Evolutionary conservation across 305 asterid species (phyloP).

Genomic region (Ilex paraguariensis): DNA sequence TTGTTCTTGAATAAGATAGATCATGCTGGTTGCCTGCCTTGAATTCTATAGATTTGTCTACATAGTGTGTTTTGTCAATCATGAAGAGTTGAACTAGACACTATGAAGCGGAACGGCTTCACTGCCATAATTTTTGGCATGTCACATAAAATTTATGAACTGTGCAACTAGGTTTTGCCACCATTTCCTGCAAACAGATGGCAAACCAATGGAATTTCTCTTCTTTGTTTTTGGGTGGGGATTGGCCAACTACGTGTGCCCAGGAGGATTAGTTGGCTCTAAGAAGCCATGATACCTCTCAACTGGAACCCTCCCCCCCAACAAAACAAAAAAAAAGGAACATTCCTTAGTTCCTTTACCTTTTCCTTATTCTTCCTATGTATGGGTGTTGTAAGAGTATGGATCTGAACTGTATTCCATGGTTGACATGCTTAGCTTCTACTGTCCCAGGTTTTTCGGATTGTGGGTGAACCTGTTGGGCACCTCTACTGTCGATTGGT

Average conservation of each 20-base stretch:
- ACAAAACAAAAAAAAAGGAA: no score
- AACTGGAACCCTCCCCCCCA: no score
- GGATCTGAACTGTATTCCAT: background rate
- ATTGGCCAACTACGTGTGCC: background rate
- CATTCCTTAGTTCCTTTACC: background rate
- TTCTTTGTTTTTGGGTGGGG: no score
- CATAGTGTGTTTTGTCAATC: background rate
- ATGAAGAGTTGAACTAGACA: no score
- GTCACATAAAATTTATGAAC: no score
- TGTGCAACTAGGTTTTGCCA: no score
- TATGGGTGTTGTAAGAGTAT: background rate
- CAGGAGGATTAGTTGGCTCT: background rate
- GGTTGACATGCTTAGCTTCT: constrained; percentile 12
- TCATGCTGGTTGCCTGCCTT: background rate
- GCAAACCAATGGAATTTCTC: no score
- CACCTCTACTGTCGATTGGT: constrained; percentile 73
- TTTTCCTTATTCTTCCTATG: background rate
- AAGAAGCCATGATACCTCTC: background rate
- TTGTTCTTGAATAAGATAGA: constrained; percentile 7
- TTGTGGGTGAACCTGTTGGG: constrained; percentile 63
- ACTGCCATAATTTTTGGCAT: no score
- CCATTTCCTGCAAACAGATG: no score
- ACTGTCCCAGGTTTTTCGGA: constrained; percentile 53
- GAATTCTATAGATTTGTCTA: background rate
- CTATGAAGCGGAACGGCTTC: no score